Evolutionary conservation across 2,329 filamentous ascomycete species (phyloP).

Genomic region (Phaeosphaeriaceae sp.): DNA sequence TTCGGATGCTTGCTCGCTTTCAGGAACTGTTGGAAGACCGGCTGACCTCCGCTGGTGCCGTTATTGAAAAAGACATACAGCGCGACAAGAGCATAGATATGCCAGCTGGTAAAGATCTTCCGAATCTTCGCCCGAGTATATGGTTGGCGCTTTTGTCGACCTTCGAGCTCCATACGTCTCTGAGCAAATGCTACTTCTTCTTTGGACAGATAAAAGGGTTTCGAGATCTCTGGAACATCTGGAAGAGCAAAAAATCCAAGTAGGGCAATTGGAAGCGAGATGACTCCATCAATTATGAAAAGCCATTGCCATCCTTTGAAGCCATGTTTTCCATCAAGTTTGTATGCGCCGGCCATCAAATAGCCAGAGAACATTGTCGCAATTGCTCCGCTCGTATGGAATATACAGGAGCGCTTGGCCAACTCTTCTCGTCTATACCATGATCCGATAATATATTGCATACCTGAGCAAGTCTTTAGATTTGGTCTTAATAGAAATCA

Average conservation of each 20-base stretch:
- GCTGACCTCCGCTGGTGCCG: slow-evolving; percentile 57
- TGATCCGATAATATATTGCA: slow-evolving; percentile 59
- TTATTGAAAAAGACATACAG: slow-evolving; percentile 72
- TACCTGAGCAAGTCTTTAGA: slow-evolving; percentile 53
- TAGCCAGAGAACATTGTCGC: slow-evolving; percentile 59
- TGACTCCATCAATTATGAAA: slow-evolving; percentile 62
- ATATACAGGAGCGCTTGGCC: slow-evolving; percentile 60
- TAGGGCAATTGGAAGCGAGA: slow-evolving; percentile 60
- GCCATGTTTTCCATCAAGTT: slow-evolving; percentile 55
- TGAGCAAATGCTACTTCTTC: slow-evolving; percentile 54
- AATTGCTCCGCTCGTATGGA: slow-evolving; percentile 57
- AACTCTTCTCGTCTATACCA: slow-evolving; percentile 61
- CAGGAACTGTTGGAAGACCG: slow-evolving; percentile 61
- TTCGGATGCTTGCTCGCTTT: slow-evolving; percentile 51
- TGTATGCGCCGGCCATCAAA: slow-evolving; percentile 61
- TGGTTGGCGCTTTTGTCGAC: slow-evolving; percentile 52
- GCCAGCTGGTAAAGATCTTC: slow-evolving; percentile 69
- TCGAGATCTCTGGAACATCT: slow-evolving; percentile 59
- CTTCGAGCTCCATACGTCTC: slow-evolving; percentile 59
- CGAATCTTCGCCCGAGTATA: slow-evolving; percentile 61
- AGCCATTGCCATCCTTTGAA: slow-evolving; percentile 62
- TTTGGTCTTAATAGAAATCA: background rate
- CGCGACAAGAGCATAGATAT: slow-evolving; percentile 64
- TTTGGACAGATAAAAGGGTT: slow-evolving; percentile 56
- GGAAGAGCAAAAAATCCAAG: slow-evolving; percentile 58